Conservation (phyloP, 768 basidiomycete genomes). For the Hebeloma cylindrosporum region DNA sequence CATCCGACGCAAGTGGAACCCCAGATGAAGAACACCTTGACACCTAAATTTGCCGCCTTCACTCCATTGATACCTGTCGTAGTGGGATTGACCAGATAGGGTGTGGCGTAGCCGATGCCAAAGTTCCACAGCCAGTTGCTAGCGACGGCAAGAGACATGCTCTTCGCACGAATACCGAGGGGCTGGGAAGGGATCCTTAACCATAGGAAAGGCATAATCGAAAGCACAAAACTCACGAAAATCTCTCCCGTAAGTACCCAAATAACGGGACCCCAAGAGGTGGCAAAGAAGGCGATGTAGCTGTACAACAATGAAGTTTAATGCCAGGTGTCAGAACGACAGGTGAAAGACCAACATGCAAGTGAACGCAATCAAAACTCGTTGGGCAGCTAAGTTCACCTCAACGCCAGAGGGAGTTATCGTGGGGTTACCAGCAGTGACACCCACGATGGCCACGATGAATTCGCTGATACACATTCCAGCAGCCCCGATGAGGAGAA, state of each 20-base stretch:
- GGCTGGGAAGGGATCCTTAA: conserved; percentile 32
- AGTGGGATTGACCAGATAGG: conserved; percentile 52
- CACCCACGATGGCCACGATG: conserved; percentile 55
- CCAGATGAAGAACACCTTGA: conserved; percentile 88
- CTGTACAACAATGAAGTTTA: conserved; percentile 1
- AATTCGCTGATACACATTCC: conserved; percentile 85
- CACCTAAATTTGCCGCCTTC: conserved; percentile 47
- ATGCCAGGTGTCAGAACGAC: background rate
- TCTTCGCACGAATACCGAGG: conserved; percentile 75
- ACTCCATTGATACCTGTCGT: conserved; percentile 19
- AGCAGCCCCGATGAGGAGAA: conserved; percentile 75
- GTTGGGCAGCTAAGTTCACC: conserved; percentile 47
- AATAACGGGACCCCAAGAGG: conserved; percentile 70
- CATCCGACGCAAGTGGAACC: conserved; percentile 60
- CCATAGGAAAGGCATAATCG: background rate
- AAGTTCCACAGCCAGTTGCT: conserved; percentile 72
- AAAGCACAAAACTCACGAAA: conserved; percentile 38
- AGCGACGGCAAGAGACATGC: conserved; percentile 65
- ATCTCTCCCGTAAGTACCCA: conserved; percentile 75
- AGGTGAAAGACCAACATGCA: conserved; percentile 41
- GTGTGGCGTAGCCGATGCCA: conserved; percentile 60
- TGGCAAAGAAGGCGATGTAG: conserved; percentile 43
- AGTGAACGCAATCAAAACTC: conserved; percentile 59
- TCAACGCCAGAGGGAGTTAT: conserved; percentile 6
- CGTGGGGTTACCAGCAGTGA: conserved; percentile 27